Base-by-base conservation (phyloP, 371 early-diverging fungal genomes). In the Haplosporangium sp. region DNA sequence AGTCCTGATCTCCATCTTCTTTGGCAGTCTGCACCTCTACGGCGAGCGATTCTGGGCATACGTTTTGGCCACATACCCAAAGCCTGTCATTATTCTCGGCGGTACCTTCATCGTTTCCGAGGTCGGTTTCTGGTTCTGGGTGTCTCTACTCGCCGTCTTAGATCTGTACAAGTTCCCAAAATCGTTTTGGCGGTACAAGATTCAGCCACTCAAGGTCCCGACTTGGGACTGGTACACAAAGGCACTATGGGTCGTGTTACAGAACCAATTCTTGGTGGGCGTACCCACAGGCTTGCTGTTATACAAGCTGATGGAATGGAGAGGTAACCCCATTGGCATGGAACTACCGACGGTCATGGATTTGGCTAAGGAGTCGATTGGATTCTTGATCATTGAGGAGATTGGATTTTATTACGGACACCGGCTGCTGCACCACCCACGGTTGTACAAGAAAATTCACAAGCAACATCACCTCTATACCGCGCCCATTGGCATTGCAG, bases 401-500 rank as follows among this genome's bases (percentile, higher is more conserved):
- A 62, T 88, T 54, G 73, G 83, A 36, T 89, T 89, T 67, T 90
- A 90, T 74, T 89, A 86, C 81, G 83, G 81, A 20, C 85, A 87
- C 77, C 65, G 90, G 11, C 58, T 86, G 72, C 69, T 90, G 53
- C 89, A 89, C 59, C 81, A 80, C 38, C 83, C 83, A 21, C 46
- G 60, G 37, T 63, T 89, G 29, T 89, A 89, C 82, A 81, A 83
- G 73, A 54, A 61, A 38, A 80, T 89, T 60, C 89, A 89, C 69
- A 89, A 89, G 82, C 82, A 85, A 59, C 89, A 89, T 59, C 89
- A 89, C 61, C 85, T 89, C 57, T 86, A 84, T 62, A 86, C 86
- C 0, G 87, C 88, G 29, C 89, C 89, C 11, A 86, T 88, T 68
- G 88, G 89, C 11, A 85, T 88, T 48, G 83, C 82, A 5, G 86